A percentile compares a stretch with the other conserved stretches of the same genome.
Evolutionary conservation across 2,329 filamentous ascomycete genomes (phyloP).

Genomic region (Arthrobotrys megalospora): DNA sequence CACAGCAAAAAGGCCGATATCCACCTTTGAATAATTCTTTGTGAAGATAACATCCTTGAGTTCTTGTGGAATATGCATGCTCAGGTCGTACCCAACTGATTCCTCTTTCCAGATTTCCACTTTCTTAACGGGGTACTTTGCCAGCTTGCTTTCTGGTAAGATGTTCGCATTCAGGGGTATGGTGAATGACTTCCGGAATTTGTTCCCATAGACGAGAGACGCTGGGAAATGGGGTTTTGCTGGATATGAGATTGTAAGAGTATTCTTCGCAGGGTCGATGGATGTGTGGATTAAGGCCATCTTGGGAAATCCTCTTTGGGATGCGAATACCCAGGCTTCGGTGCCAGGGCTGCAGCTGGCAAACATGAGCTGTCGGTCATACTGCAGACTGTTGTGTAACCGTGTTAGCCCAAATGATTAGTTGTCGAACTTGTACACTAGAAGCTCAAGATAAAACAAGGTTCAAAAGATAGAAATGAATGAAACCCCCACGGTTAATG

Average conservation of each 20-base stretch:
- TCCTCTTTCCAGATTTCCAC: conserved; percentile 78
- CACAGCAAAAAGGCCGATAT: conserved; percentile 78
- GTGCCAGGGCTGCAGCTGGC: conserved; percentile 69
- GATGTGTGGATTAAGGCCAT: conserved; percentile 79
- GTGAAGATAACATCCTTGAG: conserved; percentile 56
- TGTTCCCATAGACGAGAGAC: conserved; percentile 44
- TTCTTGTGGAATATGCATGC: conserved; percentile 67
- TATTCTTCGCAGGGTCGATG: conserved; percentile 66
- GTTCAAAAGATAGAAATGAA: not conserved
- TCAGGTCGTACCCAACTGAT: conserved; percentile 69
- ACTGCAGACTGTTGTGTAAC: conserved; percentile 71
- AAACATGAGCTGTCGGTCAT: conserved; percentile 87
- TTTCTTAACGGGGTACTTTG: conserved; percentile 74
- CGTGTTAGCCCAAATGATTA: conserved; percentile 4
- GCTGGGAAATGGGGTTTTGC: conserved; percentile 47
- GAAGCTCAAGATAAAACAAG: not conserved
- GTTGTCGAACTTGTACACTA: not conserved
- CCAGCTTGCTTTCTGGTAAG: conserved; percentile 70
- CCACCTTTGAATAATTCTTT: conserved; percentile 54
- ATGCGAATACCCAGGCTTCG: conserved; percentile 79
- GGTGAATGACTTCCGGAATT: conserved; percentile 76
- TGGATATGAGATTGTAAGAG: conserved; percentile 62
- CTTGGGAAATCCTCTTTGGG: conserved; percentile 77
- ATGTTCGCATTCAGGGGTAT: conserved; percentile 76
- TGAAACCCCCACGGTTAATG: not conserved